phyloP scores from a whole-genome alignment of 495 filamentous ascomycete species.

The Podospora conica region DNA sequence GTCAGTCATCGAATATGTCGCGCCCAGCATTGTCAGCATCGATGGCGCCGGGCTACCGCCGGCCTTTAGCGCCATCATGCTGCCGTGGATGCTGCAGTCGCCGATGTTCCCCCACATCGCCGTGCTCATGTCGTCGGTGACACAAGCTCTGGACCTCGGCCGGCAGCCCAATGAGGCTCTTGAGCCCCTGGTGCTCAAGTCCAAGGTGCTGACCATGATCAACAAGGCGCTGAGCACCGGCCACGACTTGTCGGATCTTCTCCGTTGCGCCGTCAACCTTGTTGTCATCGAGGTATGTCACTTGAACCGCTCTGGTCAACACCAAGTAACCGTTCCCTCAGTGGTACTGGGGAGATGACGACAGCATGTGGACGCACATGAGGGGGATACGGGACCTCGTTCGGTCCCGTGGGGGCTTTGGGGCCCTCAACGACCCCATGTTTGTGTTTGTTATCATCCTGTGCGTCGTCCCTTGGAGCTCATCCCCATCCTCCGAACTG shows the following conservation, averaged over 20 bases:
- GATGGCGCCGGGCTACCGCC: slow-evolving; percentile 15
- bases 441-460: slow-evolving; percentile 6
- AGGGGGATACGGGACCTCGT: slow-evolving; percentile 19
- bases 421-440: slow-evolving; percentile 12
- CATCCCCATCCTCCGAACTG: not conserved
- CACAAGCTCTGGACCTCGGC: slow-evolving; percentile 11
- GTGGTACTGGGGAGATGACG: slow-evolving; percentile 25
- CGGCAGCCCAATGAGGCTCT: not conserved
- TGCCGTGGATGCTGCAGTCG: slow-evolving; percentile 27
- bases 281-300: slow-evolving; percentile 19
- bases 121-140: slow-evolving; percentile 23
- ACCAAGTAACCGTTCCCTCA: not conserved
- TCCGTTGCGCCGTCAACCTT: slow-evolving; percentile 20
- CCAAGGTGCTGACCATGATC: slow-evolving; percentile 17
- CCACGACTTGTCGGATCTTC: slow-evolving; percentile 16
- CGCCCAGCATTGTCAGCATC: slow-evolving; percentile 21
- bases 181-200: slow-evolving; percentile 17
- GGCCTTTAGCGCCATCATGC: slow-evolving; percentile 15
- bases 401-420: slow-evolving; percentile 10
- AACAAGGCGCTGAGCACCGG: slow-evolving; percentile 14
- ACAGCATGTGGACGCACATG: slow-evolving; percentile 23
- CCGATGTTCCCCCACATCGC: slow-evolving; percentile 24
- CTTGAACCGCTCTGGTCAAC: not conserved
- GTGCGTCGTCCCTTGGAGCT: slow-evolving; percentile 2
- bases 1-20: slow-evolving; percentile 20